Evolutionary conservation across 345 rosid genomes (phyloP).

Genomic region (Capsella bursapastoris): DNA sequence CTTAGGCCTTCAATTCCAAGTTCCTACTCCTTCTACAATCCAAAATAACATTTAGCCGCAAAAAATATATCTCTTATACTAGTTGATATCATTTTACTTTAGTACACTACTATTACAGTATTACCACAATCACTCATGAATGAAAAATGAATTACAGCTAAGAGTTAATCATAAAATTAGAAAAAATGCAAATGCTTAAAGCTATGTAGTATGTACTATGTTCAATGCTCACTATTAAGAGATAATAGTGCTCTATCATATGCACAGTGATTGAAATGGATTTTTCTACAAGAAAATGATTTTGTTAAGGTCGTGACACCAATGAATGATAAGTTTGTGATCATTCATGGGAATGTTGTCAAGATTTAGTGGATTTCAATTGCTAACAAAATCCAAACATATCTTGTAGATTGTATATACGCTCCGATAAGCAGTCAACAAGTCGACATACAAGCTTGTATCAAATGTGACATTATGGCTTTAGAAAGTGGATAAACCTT

Average conservation of each 20-base stretch:
- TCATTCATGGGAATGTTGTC: slow-evolving; percentile 18
- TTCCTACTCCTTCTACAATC: not conserved
- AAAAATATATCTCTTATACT: not conserved
- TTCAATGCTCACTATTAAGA: slow-evolving; percentile 10
- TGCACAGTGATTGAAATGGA: slow-evolving; percentile 11
- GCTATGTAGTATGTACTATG: not conserved
- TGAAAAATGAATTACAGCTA: no score
- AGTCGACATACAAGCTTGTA: slow-evolving; percentile 33
- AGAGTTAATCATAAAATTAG: no score
- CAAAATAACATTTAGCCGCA: slow-evolving; percentile 7
- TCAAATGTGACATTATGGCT: slow-evolving; percentile 19
- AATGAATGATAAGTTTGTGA: slow-evolving; percentile 9
- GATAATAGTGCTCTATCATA: not conserved
- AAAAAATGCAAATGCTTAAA: no score
- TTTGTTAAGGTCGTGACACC: not conserved
- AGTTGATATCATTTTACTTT: no score
- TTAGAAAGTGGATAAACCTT: slow-evolving; percentile 20
- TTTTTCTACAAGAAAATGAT: no score
- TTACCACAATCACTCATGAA: no score
- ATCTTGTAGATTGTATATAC: slow-evolving; percentile 23
- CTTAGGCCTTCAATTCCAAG: not conserved
- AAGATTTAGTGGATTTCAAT: slow-evolving; percentile 15
- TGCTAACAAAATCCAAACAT: slow-evolving; percentile 8
- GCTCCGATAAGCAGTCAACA: slow-evolving; percentile 29
- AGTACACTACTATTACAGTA: no score